Evolutionary conservation across 148 eudicot genomes (phyloP), one percentile per base, ranked within the genome.

Genomic region (Heliamphora exappendiculata): DNA sequence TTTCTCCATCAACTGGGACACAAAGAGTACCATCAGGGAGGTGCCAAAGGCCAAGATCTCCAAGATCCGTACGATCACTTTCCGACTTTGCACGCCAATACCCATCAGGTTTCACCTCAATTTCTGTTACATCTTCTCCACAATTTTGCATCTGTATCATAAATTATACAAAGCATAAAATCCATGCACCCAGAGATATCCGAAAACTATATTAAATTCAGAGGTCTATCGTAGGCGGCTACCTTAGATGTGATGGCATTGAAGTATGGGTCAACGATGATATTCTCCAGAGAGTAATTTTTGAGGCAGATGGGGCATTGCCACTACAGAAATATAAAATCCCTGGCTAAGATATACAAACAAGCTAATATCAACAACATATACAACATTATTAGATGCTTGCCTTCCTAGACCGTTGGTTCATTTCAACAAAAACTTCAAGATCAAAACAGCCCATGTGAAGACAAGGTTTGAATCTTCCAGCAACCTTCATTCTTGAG

Each of bases 31-130:
- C 88, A 74, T 91, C 91, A 54, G 93, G 88, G 16, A 85, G 73
- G 77, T 87, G 96, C 96, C 92, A 91, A 45, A 81, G 84, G 45
- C 80, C 79, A 62, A 87, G 88, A 82, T 85, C 86, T 78, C 81
- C 84, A 70, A 87, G 87, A 80, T 84, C 86, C 82, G 73, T 82
- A 47, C 79, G 79, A 19, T 88, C 89, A 78, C 75, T 84, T 44
- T 87, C 97, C 39, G 83, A 60, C 81, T 91, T 95, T 29, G 88
- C 96, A 79, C 97, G 98, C 98, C 98, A 95, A 70, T 91, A 89
- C 73, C 98, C 98, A 85, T 95, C 96, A 84, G 98, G 94, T 76
- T 92, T 95, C 67, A 87, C 94, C 82, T 95, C 97, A 70, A 95
- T 87, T 80, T 95, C 98, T 41, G 91, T 87, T 72, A 91, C 82